Base-by-base conservation (phyloP, 1,139 yeast species). In the Suhomyces wounanorum region DNA sequence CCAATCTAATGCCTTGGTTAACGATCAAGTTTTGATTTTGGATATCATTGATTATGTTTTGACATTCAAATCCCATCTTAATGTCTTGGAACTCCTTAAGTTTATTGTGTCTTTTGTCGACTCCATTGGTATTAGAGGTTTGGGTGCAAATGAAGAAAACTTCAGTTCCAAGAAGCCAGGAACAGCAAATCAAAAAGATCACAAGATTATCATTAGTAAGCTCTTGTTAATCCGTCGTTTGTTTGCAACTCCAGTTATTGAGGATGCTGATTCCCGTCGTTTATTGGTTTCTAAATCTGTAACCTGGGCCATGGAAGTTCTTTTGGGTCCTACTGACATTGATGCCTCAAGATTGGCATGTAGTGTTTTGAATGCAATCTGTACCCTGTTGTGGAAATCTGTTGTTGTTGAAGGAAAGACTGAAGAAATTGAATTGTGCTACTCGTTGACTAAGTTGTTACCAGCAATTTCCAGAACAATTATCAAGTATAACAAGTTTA, bases 301-400 rank as follows among this genome's bases (percentile, higher is more conserved):
- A 25, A 75, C 75, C 47, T 84, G 94, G 90, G 73, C 87, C 0
- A 70, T 85, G 70, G 82, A 83, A 52, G 82, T 85, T 3, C 77
- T 83, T 42, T 64, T 73, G 49, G 81, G 82, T 8, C 76, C 78
- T 2, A 68, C 75, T 17, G 89, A 84, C 60, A 60, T 81, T 35
- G 85, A 82, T 44, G 83, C 85, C 21, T 66, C 83, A 3, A 76
- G 95, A 66, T 70, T 87, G 57, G 86, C 91, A 0, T 78, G 82
- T 55, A 79, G 85, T 40, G 72, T 84, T 30, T 62, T 85, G 55
- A 72, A 83, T 46, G 72, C 84, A 18, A 75, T 79, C 23, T 77
- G 83, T 61, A 67, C 59, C 43, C 65, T 59, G 48, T 72, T 68
- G 43, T 75, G 81, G 79, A 62, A 64, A 31, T 55, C 55, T 7